Base-by-base conservation (phyloP, 179 eudicot species). In the Gypsophila paniculata region DNA sequence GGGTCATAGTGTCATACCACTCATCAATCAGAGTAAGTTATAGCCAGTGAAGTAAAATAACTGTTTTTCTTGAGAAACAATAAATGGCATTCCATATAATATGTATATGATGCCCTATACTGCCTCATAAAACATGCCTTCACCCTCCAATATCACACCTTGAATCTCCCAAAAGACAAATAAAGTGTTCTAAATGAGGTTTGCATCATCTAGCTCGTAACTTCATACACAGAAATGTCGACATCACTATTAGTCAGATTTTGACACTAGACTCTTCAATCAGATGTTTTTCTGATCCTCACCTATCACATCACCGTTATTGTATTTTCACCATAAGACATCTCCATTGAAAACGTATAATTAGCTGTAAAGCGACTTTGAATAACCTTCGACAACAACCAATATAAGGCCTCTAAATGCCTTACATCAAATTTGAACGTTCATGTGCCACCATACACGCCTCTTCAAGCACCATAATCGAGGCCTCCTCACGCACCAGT, bases 61-160 rank as follows among this genome's bases (percentile, higher is more conserved):
- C 5, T 58, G 6, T 25, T 58, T 58, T 58, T 58, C 62, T 11
- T 17, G 8, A 39, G 68, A 63, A 32, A 32, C 39, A 46, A 2
- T 39, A 63, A 38, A n/a, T 39, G 48, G 18, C 51, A 36, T 38
- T 15, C 17, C 15, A 11, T 58, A 8, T 18, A 14, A 63, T 38
- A 38, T 36, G 22, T 36, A 36, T 19, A 34, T 34, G 29, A 36
- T 63, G 66, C 9, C 44, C 66, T 32, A 34, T 2, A 15, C 9
- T 19, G 26, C 8, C 26, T 36, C 21, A 32, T 36, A 13, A 32
- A 32, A 59, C 36, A 59, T 59, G 65, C 1, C 65, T 61, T 25
- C 44, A 61, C 65, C 65, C 65, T 61, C 65, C 65, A 61, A 61
- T 34, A 25, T 17, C 65, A 61, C 39, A 18, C 65, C 44, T 6